Evolutionary conservation across 371 early-diverging fungal species (phyloP), one percentile per base, ranked within the genome.

Genomic region (Apophysomyces elegans): DNA sequence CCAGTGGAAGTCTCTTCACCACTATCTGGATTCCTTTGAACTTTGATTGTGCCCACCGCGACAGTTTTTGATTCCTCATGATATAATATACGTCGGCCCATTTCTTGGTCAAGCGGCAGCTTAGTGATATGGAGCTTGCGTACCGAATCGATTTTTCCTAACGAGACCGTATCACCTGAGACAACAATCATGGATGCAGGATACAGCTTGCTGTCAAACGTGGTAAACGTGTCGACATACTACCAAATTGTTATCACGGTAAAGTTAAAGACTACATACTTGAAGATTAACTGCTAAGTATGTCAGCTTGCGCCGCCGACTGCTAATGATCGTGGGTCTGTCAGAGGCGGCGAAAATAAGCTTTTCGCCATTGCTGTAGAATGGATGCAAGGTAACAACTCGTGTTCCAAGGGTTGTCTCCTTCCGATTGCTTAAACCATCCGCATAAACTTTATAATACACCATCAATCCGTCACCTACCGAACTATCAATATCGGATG

Each of bases 291-390:
- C 92, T 45, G 87, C 88, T 8, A 93, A 91, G 67, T 88, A 95
- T 39, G 87, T 62, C 8, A 96, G 81, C 65, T 86, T 88, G 12
- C 83, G 75, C 61, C 84, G 81, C n/a, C 71, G 73, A 61, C 84
- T 85, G 61, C 82, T 81, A 26, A 97, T 83, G 35, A 97, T 88
- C 0, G 96, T 90, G 1, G 98, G 95, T 35, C 88, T 80, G 72
- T 94, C 94, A 21, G 91, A 90, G 12, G 93, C 83, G 0, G 90
- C 90, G 83, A 96, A 95, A 14, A 96, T 88, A 66, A 84, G 77
- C 7, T 59, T 70, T 39, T 67, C 62, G n/a, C 80, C 86, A 37
- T 77, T 67, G 26, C 76, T 71, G 9, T 63, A 62, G 65, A 95
- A 91, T 0, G 79, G 69, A 13, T 79, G 69, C 37, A 96, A 78